Percentiles rank a stretch among this genome's conserved stretches.
phyloP scores from a whole-genome alignment of 352 stramenopile species.

The Phytophthora pisi region DNA sequence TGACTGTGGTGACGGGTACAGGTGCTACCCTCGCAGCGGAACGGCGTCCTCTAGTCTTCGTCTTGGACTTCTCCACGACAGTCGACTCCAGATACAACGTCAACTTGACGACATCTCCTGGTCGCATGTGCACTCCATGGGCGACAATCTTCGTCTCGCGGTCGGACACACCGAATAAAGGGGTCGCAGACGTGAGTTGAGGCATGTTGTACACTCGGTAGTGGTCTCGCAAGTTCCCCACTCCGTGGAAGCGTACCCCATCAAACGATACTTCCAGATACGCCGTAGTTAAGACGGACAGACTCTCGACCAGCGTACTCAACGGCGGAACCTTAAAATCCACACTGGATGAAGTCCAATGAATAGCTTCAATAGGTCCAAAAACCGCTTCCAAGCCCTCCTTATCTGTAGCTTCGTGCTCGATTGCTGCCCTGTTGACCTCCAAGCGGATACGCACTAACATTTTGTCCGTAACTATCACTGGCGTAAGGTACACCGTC shows the following conservation, averaged over 20 bases:
- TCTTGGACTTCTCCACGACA: constrained; percentile 10
- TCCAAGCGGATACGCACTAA: constrained; percentile 50
- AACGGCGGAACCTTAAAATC: constrained; percentile 56
- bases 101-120: constrained; percentile 51
- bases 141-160: constrained; percentile 57
- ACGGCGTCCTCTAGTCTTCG: constrained; percentile 14
- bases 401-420: constrained; percentile 3
- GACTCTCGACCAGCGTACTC: constrained; percentile 31
- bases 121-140: constrained; percentile 43
- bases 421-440: not conserved
- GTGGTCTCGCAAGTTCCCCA: constrained; percentile 53
- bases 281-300: constrained; percentile 38
- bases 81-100: constrained; percentile 41
- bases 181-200: constrained; percentile 46
- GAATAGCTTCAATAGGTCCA: constrained; percentile 45
- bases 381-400: constrained; percentile 25
- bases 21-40: constrained; percentile 5
- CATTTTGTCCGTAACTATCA: constrained; percentile 54
- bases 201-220: constrained; percentile 72
- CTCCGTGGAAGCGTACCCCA: constrained; percentile 44
- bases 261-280: constrained; percentile 69
- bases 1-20: constrained; percentile 30
- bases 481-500: constrained; percentile 44
- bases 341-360: constrained; percentile 47
- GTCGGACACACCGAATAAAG: constrained; percentile 53